Evolutionary conservation across 306 rosid species (phyloP), one percentile per base, ranked within the genome.

Genomic region (Hippophae gyantsensis): DNA sequence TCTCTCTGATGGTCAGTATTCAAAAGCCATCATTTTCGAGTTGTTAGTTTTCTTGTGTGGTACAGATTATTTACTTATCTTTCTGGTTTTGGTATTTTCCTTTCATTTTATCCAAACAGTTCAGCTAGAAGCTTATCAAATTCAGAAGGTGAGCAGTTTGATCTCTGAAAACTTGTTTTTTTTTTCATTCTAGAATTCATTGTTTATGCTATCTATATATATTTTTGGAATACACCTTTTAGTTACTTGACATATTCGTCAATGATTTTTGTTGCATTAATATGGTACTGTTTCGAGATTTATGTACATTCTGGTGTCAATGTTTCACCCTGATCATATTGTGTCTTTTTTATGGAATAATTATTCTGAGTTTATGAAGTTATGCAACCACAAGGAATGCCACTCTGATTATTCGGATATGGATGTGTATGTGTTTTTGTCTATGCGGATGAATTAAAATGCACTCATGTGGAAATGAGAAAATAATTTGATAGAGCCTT

Each of bases 1-100:
- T 68, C 83, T 92, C 64, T 92, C 89, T 41, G 75, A 92, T 73
- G 95, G 99, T n/a, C 8, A 78, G 93, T 80, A 54, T 72, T 67
- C 73, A 70, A 23, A 50, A 60, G 61, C 45, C 6, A 43, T 54
- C 60, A 42, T 80, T 74, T 66, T 76, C 49, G 56, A 62, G 7
- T 81, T 70, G 63, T 59, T 59, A 10, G 2, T 6, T 45, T 48
- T 57, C 53, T 27, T 51, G 18, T 42, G 12, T 38, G 52, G 65
- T 80, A 65, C 49, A 60, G 64, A 53, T 43, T 18, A 69, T 54
- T 57, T 48, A 25, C 13, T 42, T 62, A 54, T 58, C 72, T 56
- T 67, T 55, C 23, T 40, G 64, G 60, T 69, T 66, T 67, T 57
- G 38, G 38, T 4, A 32, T 32, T 32, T 32, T 32, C 5, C 38